phyloP scores from a whole-genome alignment of 202 grass and related monocot genomes.

The Brachypodium distachyon region DNA sequence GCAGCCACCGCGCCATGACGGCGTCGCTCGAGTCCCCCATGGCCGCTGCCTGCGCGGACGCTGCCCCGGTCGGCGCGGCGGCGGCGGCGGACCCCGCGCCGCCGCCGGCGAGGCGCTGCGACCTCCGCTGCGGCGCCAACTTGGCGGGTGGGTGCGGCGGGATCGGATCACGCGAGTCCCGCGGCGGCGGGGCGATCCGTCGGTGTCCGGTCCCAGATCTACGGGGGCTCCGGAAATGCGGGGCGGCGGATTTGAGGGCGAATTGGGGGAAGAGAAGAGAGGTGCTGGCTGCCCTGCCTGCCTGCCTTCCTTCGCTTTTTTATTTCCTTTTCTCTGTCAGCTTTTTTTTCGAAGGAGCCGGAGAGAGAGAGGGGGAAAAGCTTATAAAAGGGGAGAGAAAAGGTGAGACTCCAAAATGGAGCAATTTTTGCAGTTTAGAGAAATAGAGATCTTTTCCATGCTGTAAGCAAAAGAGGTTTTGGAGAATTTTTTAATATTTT shows the following conservation, averaged over 20 bases:
- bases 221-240: constrained; percentile 18
- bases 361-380: not conserved
- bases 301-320: not conserved
- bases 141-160: constrained; percentile 13
- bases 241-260: constrained; percentile 31
- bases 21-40: constrained; percentile 70
- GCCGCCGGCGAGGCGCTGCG: constrained; percentile 86
- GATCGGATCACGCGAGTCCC: constrained; percentile 22
- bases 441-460: not conserved
- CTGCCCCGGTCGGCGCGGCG: constrained; percentile 5
- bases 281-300: not conserved
- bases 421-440: not conserved
- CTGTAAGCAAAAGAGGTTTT: not conserved
- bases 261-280: constrained; percentile 3
- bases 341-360: not conserved
- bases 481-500: not conserved
- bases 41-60: constrained; percentile 12
- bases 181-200: not conserved
- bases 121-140: constrained; percentile 98
- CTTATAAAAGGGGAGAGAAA: constrained; percentile 3
- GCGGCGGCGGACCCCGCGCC: constrained; percentile 39
- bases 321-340: not conserved
- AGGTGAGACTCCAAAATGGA: not conserved
- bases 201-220: constrained; percentile 31
- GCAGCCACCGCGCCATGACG: constrained; percentile 95